Base-by-base conservation (phyloP, 1,284 basidiomycete genomes). In the Malassezia brasiliensis region DNA sequence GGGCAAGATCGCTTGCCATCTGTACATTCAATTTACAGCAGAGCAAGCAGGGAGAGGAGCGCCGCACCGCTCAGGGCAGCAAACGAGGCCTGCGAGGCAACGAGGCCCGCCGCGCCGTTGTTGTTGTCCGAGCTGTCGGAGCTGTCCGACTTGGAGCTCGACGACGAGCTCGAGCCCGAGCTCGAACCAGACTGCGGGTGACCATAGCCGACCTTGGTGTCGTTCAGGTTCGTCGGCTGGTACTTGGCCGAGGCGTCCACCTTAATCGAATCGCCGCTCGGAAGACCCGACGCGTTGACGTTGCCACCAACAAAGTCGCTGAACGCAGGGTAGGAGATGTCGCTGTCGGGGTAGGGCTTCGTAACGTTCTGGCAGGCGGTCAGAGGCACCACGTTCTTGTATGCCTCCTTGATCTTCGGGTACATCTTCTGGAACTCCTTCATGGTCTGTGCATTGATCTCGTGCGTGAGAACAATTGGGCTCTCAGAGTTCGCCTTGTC, bases 321-420 rank as follows among this genome's bases (percentile, higher is more conserved):
- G 57, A 67, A 71, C 60, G 56, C 58, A 10, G 71, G 71, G 65
- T 71, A 78, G 40, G 67, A 71, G 47, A 75, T 67, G 5, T 50
- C 6, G 41, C 61, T 58, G 66, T 80, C 79, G n/a, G 62, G 68
- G 63, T 80, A 80, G 0, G 78, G 79, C 36, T 71, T 57, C 12
- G 68, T 66, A 47, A 63, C 47, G 60, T 73, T 73, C 57, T 65
- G 61, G 61, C 72, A 74, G 6, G 70, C 69, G 4, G 64, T 66
- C 38, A 74, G 45, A 15, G 72, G 72, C 0, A 73, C 69, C 17
- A 74, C 58, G 63, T 74, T 60, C 49, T 73, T 67, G 62, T 65
- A 74, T 12, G 51, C 59, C 5, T 56, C 54, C 41, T 65, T 50
- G 46, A 74, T 66, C 45, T 65, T 62, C 20, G 63, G 49, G 54